Percentiles rank a stretch among this genome's conserved stretches.
phyloP scores from a whole-genome alignment of 371 early-diverging fungal genomes.

The Lichtheimia corymbifera region DNA sequence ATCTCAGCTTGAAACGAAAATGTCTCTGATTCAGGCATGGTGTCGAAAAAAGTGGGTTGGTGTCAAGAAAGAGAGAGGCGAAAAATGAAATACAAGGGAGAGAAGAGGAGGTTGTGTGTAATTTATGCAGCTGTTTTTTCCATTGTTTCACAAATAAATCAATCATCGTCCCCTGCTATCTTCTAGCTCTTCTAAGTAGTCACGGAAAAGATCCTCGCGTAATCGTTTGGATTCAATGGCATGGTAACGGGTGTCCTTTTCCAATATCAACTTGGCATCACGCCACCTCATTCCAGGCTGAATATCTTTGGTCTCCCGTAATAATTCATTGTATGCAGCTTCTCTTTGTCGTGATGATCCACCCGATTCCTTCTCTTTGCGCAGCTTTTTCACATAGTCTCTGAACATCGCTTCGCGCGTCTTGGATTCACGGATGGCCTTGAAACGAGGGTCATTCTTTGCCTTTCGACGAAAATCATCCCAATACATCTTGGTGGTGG shows the following conservation, averaged over 20 bases:
- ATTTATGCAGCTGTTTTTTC: slow-evolving; percentile 1
- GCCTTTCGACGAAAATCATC: slow-evolving; percentile 69
- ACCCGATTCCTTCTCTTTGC: slow-evolving; percentile 20
- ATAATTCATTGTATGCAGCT: slow-evolving; percentile 48
- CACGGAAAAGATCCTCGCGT: slow-evolving; percentile 66
- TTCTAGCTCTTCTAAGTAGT: slow-evolving; percentile 44
- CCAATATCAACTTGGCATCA: slow-evolving; percentile 53
- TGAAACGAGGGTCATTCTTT: slow-evolving; percentile 58
- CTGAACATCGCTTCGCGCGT: slow-evolving; percentile 58
- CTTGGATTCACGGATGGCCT: slow-evolving; percentile 39
- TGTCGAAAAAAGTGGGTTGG: not conserved
- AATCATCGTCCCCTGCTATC: slow-evolving; percentile 1
- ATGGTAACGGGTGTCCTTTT: slow-evolving; percentile 57
- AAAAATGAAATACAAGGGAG: slow-evolving; percentile 1
- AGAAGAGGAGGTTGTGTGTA: not conserved
- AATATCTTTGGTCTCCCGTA: slow-evolving; percentile 51
- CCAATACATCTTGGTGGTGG: slow-evolving; percentile 52
- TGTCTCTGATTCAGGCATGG: slow-evolving; percentile 55
- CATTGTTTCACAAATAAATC: not conserved
- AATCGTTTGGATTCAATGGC: slow-evolving; percentile 54
- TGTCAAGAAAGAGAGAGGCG: not conserved
- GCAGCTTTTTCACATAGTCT: slow-evolving; percentile 49
- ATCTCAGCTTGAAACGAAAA: slow-evolving; percentile 94
- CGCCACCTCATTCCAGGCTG: slow-evolving; percentile 56
- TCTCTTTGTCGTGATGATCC: slow-evolving; percentile 21